These are phyloP conservation scores for Syzygium malaccense DNA, from an alignment of 441 rosid species.

Conservation along the genomic window DNA sequence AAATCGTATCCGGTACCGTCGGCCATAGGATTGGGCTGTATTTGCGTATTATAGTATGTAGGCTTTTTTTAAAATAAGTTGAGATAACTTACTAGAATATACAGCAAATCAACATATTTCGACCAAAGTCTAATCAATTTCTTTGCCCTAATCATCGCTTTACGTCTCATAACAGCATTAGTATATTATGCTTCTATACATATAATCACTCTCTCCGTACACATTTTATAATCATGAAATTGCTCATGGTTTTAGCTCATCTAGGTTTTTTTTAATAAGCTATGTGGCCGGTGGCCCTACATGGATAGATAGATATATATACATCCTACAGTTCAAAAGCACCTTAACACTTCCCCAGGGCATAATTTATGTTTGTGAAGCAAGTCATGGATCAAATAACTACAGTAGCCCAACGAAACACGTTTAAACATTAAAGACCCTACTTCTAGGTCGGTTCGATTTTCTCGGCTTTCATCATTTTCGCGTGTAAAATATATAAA, in stretches of 20 bases:
- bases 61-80: background rate
- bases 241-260: background rate
- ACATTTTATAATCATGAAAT: background rate
- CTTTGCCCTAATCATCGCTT: background rate
- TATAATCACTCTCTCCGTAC: background rate
- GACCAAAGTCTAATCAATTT: background rate
- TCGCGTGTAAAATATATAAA: background rate
- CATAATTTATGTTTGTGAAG: background rate
- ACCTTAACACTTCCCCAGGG: background rate
- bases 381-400: background rate
- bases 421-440: background rate
- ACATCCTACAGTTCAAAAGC: background rate
- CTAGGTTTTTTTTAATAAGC: background rate
- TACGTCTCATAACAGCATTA: background rate
- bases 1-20: background rate
- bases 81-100: background rate
- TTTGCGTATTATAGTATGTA: background rate
- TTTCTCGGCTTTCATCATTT: background rate
- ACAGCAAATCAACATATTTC: background rate
- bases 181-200: background rate
- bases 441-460: background rate
- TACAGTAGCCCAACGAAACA: background rate
- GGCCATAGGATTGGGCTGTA: fast-evolving
- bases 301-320: background rate
- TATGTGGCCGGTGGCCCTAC: background rate